Percentiles rank a stretch among this genome's conserved stretches.
Conservation (phyloP, 192 early-diverging fungal species). For the Linnemannia zychae region DNA sequence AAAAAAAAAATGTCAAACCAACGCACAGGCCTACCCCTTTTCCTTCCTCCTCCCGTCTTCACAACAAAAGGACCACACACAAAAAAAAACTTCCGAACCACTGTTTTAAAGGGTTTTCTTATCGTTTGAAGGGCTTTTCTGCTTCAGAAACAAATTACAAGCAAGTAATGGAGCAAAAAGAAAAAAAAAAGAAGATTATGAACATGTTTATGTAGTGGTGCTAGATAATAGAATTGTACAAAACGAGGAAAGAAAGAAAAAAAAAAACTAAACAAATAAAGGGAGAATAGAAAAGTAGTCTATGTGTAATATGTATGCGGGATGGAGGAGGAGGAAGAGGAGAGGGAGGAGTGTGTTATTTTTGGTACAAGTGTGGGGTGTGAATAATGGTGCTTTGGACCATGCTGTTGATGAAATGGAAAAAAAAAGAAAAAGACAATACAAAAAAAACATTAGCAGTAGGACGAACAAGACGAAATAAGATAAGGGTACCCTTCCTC, state of each 20-base stretch:
- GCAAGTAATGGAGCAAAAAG: too few species aligned
- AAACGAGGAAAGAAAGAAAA: not conserved
- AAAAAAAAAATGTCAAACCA: too few species aligned
- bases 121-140: too few species aligned
- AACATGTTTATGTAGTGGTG: not conserved
- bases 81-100: not conserved
- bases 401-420: not conserved
- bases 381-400: not conserved
- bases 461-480: not conserved
- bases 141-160: not conserved
- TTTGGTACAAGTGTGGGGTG: not conserved
- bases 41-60: too few species aligned
- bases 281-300: not conserved
- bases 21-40: not conserved
- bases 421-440: not conserved
- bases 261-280: not conserved
- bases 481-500: too few species aligned
- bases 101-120: not conserved
- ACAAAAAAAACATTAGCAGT: not conserved
- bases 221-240: constrained; percentile 4
- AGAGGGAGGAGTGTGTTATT: not conserved
- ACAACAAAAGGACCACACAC: not conserved
- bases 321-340: too few species aligned
- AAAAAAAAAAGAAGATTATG: not conserved
- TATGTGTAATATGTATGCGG: not conserved